Evolutionary conservation across 2,329 filamentous ascomycete species (phyloP).

Genomic region (Plectosphaerella sp.): DNA sequence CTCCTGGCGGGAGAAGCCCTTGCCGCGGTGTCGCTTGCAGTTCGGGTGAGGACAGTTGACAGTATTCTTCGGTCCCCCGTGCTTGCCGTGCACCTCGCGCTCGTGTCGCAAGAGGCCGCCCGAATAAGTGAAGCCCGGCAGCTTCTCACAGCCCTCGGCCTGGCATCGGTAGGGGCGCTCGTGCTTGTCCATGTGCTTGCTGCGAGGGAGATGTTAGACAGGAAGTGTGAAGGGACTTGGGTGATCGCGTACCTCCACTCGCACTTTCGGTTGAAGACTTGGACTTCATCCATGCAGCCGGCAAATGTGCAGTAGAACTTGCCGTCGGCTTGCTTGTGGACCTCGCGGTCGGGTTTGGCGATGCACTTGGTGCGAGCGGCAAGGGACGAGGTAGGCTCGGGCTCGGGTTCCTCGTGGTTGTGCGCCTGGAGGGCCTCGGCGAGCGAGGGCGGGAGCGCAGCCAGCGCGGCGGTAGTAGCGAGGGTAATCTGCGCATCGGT

Average conservation of each 20-base stretch:
- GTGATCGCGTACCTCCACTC: constrained; percentile 78
- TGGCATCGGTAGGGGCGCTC: constrained; percentile 87
- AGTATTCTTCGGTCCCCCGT: constrained; percentile 82
- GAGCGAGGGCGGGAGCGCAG: constrained; percentile 26
- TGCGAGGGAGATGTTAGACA: constrained; percentile 29
- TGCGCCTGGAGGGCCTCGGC: not conserved
- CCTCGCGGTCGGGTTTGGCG: constrained; percentile 53
- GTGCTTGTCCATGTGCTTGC: constrained; percentile 98
- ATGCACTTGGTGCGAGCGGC: constrained; percentile 45
- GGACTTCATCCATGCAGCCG: constrained; percentile 62
- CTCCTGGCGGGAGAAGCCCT: constrained; percentile 88
- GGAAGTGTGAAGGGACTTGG: constrained; percentile 2
- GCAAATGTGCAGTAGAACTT: constrained; percentile 70
- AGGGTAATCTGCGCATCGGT: constrained; percentile 37
- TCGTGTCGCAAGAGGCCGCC: constrained; percentile 86
- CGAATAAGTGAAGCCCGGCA: constrained; percentile 92
- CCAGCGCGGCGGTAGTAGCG: constrained; percentile 15
- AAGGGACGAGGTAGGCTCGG: constrained; percentile 9
- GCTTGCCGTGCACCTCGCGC: constrained; percentile 87
- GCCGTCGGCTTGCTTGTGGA: constrained; percentile 62
- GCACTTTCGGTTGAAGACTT: constrained; percentile 75
- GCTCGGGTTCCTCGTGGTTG: constrained; percentile 10
- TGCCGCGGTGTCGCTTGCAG: constrained; percentile 85
- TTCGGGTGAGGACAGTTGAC: constrained; percentile 81
- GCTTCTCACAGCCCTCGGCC: constrained; percentile 79